Conservation (phyloP, 495 filamentous ascomycete species). For the Xylaria nigripes region DNA sequence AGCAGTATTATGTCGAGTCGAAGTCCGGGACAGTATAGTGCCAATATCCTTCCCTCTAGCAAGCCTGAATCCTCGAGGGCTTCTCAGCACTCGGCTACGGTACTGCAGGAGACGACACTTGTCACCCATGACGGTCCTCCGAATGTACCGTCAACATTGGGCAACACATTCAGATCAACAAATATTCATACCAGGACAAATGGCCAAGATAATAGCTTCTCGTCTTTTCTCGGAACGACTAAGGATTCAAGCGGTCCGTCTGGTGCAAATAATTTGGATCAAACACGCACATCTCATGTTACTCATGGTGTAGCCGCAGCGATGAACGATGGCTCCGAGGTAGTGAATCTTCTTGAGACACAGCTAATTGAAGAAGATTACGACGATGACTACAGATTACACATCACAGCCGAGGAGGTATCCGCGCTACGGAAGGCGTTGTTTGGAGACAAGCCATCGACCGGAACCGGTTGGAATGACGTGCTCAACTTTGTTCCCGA, state of each 20-base stretch:
- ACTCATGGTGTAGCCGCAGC: background rate
- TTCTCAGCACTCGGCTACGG: background rate
- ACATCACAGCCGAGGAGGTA: constrained; percentile 18
- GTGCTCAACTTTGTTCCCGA: constrained; percentile 37
- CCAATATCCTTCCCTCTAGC: constrained; percentile 5
- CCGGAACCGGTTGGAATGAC: constrained; percentile 28
- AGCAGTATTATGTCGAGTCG: constrained; percentile 4
- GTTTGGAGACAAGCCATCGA: constrained; percentile 19
- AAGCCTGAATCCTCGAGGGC: constrained; percentile 19
- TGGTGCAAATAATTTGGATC: background rate
- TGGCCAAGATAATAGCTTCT: background rate
- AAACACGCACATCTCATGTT: background rate
- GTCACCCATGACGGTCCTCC: background rate
- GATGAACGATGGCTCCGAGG: constrained; percentile 35
- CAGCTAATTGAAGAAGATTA: constrained; percentile 18
- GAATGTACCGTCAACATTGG: background rate
- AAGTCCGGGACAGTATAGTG: background rate
- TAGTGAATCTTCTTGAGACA: constrained; percentile 32
- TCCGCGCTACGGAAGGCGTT: constrained; percentile 26
- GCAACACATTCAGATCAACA: constrained; percentile 15
- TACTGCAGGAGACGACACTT: constrained; percentile 4
- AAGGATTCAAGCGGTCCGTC: background rate
- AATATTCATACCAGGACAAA: background rate
- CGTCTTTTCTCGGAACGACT: background rate
- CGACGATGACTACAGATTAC: constrained; percentile 3